Evolutionary conservation across 2,329 filamentous ascomycete species (phyloP).

Genomic region (Monilinia polystroma): DNA sequence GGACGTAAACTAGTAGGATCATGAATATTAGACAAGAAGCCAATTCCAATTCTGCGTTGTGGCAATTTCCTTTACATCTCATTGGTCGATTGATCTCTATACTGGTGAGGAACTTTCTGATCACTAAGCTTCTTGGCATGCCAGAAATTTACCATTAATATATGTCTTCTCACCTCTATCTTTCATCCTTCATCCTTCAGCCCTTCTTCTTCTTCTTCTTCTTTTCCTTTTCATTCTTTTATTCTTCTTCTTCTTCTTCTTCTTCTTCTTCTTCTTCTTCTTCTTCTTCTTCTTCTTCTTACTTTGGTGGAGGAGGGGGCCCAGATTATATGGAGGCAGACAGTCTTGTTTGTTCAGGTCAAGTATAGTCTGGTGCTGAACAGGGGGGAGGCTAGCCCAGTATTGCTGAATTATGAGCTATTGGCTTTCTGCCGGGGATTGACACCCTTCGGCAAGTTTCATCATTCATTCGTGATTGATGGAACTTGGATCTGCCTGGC

Average conservation of each 20-base stretch:
- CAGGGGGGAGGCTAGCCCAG: not conserved
- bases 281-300: too few species aligned
- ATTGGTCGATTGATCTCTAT: not conserved
- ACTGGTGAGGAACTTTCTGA: not conserved
- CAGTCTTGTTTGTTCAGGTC: not conserved
- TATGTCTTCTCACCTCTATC: not conserved
- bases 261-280: not conserved
- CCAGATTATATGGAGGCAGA: not conserved
- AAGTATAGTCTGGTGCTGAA: not conserved
- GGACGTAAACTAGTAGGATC: not conserved
- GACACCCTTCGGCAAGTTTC: not conserved
- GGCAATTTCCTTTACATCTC: fast-evolving
- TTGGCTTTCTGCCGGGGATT: not conserved
- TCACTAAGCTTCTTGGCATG: not conserved
- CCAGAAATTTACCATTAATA: not conserved
- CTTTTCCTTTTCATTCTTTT: not conserved
- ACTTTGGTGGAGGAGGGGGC: not conserved
- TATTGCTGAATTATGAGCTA: not conserved
- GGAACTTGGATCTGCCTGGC: not conserved
- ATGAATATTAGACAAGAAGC: too few species aligned
- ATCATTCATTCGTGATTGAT: not conserved
- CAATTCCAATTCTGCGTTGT: not conserved
- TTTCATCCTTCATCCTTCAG: not conserved
- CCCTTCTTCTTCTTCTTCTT: not conserved
- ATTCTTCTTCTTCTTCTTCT: not conserved